Evolutionary conservation across 441 rosid genomes (phyloP).

Genomic region (Manihot esculenta): DNA sequence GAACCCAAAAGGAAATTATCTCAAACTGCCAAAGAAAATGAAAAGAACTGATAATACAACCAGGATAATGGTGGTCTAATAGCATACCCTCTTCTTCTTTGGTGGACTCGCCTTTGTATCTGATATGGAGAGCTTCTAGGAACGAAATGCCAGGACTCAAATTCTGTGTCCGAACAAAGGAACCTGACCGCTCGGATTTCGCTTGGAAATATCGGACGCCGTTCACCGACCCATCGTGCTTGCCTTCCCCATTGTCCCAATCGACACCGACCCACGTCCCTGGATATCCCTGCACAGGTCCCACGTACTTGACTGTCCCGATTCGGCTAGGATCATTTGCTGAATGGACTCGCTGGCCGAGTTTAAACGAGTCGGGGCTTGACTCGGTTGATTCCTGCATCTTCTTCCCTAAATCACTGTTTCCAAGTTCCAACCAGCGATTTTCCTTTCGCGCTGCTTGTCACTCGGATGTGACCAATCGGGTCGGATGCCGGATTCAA

Average conservation of each 20-base stretch:
- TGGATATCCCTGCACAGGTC: constrained; percentile 57
- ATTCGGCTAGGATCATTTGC: constrained; percentile 56
- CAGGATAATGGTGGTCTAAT: not conserved
- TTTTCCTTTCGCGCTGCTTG: not conserved
- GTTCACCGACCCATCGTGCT: constrained; percentile 73
- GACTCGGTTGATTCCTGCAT: constrained; percentile 20
- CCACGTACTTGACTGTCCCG: constrained; percentile 70
- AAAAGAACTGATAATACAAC: not conserved
- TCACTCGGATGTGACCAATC: not conserved
- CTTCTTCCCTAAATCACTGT: not conserved
- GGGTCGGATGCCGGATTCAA: not conserved
- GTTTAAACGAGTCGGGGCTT: constrained; percentile 22
- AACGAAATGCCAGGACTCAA: constrained; percentile 63
- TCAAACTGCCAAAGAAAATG: not conserved
- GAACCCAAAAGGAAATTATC: not conserved
- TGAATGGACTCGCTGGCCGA: constrained; percentile 73
- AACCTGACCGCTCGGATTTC: constrained; percentile 55
- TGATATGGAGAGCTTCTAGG: constrained; percentile 60
- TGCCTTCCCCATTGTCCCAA: constrained; percentile 78
- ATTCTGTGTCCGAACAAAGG: constrained; percentile 63
- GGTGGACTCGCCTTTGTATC: constrained; percentile 58
- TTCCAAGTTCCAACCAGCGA: not conserved
- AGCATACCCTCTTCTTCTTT: constrained; percentile 69
- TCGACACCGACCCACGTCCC: constrained; percentile 83
- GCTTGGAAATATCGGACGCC: constrained; percentile 71